phyloP scores from a whole-genome alignment of 1,284 basidiomycete species.

The Golubevia sp. region DNA sequence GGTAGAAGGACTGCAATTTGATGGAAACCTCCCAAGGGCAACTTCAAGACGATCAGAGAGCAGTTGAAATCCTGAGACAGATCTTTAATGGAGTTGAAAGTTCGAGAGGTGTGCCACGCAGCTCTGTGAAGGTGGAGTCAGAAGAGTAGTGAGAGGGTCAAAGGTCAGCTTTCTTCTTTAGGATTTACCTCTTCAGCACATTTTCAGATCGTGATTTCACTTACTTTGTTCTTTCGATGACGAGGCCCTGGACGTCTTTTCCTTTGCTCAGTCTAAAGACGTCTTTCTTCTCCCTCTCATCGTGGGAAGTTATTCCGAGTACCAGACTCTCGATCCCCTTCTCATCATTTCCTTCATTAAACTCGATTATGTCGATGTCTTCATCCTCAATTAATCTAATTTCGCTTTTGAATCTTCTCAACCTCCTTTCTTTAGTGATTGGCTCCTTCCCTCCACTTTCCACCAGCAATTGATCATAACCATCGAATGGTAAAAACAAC shows the following conservation, averaged over 20 bases:
- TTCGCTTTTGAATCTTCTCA: no score
- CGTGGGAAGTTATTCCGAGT: constrained; percentile 3
- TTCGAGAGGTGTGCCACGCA: constrained; percentile 26
- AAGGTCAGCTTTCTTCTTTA: no score
- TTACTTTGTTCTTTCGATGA: constrained; percentile 26
- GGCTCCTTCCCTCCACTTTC: not conserved
- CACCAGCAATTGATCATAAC: constrained; percentile 5
- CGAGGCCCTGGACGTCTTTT: constrained; percentile 14
- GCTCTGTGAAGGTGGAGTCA: not conserved
- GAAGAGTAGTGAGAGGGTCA: no score
- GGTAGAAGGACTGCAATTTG: constrained; percentile 15
- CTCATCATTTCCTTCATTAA: no score
- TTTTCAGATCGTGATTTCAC: no score
- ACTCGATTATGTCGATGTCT: no score
- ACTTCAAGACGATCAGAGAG: constrained; percentile 16
- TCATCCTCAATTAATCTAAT: no score
- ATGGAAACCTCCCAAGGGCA: constrained; percentile 14
- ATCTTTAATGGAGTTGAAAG: constrained; percentile 12
- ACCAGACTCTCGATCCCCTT: not conserved
- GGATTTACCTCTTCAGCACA: no score
- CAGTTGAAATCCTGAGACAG: constrained; percentile 16
- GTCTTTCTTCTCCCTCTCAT: not conserved
- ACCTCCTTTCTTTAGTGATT: not conserved
- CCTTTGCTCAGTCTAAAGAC: constrained; percentile 6
- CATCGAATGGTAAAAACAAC: constrained; percentile 6